Conservation (phyloP, 1,284 basidiomycete species). For the Testicularia cyperi region DNA sequence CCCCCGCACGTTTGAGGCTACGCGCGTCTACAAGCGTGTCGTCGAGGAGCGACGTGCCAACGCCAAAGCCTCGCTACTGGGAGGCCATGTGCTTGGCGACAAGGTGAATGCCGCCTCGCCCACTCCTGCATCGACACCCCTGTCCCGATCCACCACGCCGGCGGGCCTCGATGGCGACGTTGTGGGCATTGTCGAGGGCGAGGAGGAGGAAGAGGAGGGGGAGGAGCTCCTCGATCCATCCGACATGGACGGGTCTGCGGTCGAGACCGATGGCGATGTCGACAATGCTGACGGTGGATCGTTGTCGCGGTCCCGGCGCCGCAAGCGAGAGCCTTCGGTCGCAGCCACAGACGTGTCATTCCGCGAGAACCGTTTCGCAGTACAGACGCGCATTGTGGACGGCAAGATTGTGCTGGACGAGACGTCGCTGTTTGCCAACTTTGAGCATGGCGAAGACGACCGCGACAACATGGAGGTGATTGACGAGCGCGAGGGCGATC, state of each 20-base stretch:
- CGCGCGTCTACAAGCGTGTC: slow-evolving; percentile 40
- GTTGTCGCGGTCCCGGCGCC: slow-evolving; percentile 4
- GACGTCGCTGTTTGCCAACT: slow-evolving; percentile 56
- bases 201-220: slow-evolving; percentile 17
- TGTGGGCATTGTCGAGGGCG: slow-evolving; percentile 17
- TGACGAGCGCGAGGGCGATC: slow-evolving; percentile 71
- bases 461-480: slow-evolving; percentile 74
- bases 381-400: slow-evolving; percentile 59
- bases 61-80: slow-evolving; percentile 18
- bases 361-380: slow-evolving; percentile 54
- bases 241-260: slow-evolving; percentile 8
- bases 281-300: slow-evolving; percentile 19
- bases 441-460: slow-evolving; percentile 60
- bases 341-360: slow-evolving; percentile 39
- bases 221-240: slow-evolving; percentile 11
- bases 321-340: slow-evolving; percentile 20
- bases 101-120: slow-evolving; percentile 18
- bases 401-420: slow-evolving; percentile 61
- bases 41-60: slow-evolving; percentile 36
- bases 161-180: slow-evolving; percentile 3
- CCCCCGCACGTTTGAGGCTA: slow-evolving; percentile 51
- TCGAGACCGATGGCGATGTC: slow-evolving; percentile 27
- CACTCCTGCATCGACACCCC: slow-evolving; percentile 10
- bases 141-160: slow-evolving; percentile 5
- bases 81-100: slow-evolving; percentile 22